These are phyloP conservation scores for Marasmius tenuissimus DNA, from an alignment of 1,284 basidiomycete species.

Conservation along the genomic window DNA sequence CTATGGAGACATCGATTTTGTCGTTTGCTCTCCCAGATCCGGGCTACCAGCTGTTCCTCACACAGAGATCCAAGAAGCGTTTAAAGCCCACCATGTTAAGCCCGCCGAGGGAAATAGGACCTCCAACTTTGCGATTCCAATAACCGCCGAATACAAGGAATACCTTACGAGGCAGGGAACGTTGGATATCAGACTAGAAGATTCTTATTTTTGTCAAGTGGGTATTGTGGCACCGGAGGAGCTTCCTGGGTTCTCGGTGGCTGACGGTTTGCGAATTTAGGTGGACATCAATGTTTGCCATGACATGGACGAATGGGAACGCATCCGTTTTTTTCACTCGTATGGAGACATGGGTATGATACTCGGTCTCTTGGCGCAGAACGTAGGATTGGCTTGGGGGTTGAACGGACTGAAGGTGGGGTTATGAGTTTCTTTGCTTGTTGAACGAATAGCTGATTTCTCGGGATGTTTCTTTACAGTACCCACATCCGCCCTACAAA, in stretches of 20 bases:
- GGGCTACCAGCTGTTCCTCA: conserved; percentile 31
- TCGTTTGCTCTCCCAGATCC: conserved; percentile 33
- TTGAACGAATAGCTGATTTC: neutral
- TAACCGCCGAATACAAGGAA: conserved; percentile 28
- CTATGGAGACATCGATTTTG: conserved; percentile 67
- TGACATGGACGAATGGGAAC: conserved; percentile 47
- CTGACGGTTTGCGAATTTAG: conserved; percentile 26
- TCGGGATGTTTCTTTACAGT: conserved; percentile 26
- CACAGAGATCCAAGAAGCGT: conserved; percentile 37
- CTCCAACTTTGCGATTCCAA: conserved; percentile 60
- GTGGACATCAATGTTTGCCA: conserved; percentile 63
- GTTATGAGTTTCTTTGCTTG: neutral
- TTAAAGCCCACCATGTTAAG: conserved; percentile 51
- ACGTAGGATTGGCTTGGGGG: conserved; percentile 49
- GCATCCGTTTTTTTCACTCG: conserved; percentile 52
- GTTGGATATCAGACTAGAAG: neutral
- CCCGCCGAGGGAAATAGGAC: conserved; percentile 50
- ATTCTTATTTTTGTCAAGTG: conserved; percentile 13
- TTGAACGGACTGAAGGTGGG: conserved; percentile 58
- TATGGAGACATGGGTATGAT: conserved; percentile 75
- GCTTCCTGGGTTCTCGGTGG: too few relatives aligned
- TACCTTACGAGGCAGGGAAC: conserved; percentile 23
- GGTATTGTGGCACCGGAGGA: neutral
- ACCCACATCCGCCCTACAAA: conserved; percentile 41
- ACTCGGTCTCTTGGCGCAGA: conserved; percentile 50